Evolutionary conservation across 2,329 filamentous ascomycete genomes (phyloP).

Genomic region (Talaromyces sp.): DNA sequence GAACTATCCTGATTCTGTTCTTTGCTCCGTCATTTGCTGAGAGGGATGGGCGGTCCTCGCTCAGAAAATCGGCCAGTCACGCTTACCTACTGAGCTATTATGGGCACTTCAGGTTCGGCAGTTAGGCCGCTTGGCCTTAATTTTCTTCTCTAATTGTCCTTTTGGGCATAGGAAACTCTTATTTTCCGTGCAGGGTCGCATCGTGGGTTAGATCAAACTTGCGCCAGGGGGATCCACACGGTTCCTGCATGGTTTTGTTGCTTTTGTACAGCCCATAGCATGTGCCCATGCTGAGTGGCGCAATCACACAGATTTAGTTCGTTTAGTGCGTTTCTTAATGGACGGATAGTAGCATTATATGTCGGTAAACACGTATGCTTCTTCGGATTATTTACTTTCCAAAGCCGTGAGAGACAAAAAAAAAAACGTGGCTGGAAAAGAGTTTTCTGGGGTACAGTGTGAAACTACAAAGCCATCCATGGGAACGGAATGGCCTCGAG

Average conservation of each 20-base stretch:
- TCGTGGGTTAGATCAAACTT: constrained; percentile 2
- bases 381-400: neutral
- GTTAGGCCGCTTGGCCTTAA: neutral
- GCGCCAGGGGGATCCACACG: neutral
- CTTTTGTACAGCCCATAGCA: neutral
- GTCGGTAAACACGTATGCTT: neutral
- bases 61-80: neutral
- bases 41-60: neutral
- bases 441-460: neutral
- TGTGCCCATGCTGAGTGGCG: neutral
- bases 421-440: neutral
- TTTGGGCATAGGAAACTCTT: neutral
- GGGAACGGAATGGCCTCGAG: neutral
- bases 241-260: constrained; percentile 1
- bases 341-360: neutral
- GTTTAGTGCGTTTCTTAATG: neutral
- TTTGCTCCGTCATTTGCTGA: neutral
- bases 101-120: neutral
- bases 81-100: neutral
- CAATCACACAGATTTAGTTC: neutral
- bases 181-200: constrained; percentile 11
- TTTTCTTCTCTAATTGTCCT: neutral
- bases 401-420: neutral
- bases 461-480: neutral
- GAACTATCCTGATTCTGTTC: neutral